phyloP scores from a whole-genome alignment of 2,329 filamentous ascomycete species.

The Ambrosiella xylebori region DNA sequence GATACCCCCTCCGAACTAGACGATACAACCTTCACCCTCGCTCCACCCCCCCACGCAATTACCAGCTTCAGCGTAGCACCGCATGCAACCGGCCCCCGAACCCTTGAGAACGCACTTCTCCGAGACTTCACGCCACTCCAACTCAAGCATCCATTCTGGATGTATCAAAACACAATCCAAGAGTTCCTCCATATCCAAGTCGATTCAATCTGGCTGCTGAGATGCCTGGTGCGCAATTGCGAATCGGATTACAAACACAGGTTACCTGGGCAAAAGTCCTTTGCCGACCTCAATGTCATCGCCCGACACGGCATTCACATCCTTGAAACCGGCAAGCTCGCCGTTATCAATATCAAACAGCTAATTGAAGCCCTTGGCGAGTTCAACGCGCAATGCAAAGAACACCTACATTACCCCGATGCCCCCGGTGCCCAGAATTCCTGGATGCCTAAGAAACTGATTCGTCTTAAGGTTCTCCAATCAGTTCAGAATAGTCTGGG shows the following conservation, averaged over 20 bases:
- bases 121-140: too few relatives aligned
- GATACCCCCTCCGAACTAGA: background rate
- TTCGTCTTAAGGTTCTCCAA: too few relatives aligned
- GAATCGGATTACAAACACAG: background rate
- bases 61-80: too few relatives aligned
- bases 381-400: background rate
- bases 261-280: background rate
- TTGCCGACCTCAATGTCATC: background rate
- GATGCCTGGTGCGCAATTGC: slow-evolving; percentile 1
- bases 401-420: background rate
- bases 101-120: background rate
- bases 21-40: background rate
- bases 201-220: background rate
- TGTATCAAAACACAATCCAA: background rate
- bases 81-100: background rate
- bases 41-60: too few relatives aligned
- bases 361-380: background rate
- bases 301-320: background rate
- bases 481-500: too few relatives aligned
- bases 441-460: too few relatives aligned
- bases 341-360: background rate
- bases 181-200: background rate
- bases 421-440: background rate
- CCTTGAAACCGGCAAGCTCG: background rate
- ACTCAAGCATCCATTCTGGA: background rate